Conservation (phyloP, 2,329 filamentous ascomycete species). For the Trichoderma citrinoviride region DNA sequence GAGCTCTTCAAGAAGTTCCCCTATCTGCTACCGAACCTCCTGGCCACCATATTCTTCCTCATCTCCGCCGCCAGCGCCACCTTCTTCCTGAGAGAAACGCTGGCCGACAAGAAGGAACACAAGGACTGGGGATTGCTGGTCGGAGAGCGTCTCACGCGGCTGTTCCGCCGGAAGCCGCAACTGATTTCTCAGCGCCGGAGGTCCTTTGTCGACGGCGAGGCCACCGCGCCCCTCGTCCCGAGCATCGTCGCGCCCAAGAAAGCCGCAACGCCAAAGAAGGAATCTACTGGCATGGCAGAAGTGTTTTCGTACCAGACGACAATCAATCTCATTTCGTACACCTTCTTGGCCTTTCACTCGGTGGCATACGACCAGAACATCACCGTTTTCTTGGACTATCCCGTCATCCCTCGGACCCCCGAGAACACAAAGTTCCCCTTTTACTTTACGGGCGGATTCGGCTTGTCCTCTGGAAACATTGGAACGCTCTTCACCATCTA, state of each 20-base stretch:
- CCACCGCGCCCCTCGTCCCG: constrained; percentile 35
- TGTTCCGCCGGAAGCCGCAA: constrained; percentile 31
- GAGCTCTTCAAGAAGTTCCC: constrained; percentile 73
- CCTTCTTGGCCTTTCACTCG: constrained; percentile 75
- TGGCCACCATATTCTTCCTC: constrained; percentile 73
- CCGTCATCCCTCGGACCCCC: constrained; percentile 54
- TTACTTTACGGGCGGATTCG: constrained; percentile 80
- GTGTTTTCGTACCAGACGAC: constrained; percentile 73
- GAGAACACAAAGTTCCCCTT: constrained; percentile 67
- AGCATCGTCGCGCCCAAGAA: constrained; percentile 18
- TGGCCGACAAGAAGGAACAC: constrained; percentile 65
- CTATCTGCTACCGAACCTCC: constrained; percentile 79
- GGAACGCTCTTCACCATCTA: constrained; percentile 84
- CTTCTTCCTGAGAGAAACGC: constrained; percentile 83
- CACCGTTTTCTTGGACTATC: constrained; percentile 83
- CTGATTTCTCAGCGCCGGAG: constrained; percentile 37
- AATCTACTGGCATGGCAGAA: constrained; percentile 49
- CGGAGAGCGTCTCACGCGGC: constrained; percentile 61
- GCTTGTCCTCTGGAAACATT: constrained; percentile 68
- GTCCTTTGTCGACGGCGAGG: constrained; percentile 56
- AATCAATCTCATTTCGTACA: constrained; percentile 74
- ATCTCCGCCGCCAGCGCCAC: constrained; percentile 70
- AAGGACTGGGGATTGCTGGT: constrained; percentile 74
- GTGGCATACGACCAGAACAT: constrained; percentile 85
- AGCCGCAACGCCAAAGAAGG: constrained; percentile 28